Conservation (phyloP, 192 early-diverging fungal genomes). For the Martensiomyces pterosporus region DNA sequence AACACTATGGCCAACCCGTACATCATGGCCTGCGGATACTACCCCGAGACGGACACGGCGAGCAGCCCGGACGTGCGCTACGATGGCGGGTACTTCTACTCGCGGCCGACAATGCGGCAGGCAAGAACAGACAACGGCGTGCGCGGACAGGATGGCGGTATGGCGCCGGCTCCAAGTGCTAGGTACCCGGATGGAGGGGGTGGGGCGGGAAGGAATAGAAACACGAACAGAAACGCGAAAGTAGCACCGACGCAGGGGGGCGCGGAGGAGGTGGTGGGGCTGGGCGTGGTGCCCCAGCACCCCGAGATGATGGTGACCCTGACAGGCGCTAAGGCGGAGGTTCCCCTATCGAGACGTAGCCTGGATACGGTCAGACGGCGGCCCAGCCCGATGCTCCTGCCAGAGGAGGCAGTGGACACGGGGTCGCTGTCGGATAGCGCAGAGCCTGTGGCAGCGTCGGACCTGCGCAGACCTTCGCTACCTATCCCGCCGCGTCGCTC, state of each 20-base stretch:
- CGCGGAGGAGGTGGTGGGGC: slow-evolving; percentile 37
- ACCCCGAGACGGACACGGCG: slow-evolving; percentile 38
- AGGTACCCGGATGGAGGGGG: slow-evolving; percentile 14
- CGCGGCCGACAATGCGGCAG: slow-evolving; percentile 16
- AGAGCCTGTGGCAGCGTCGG: neutral
- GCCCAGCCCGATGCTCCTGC: slow-evolving; percentile 15
- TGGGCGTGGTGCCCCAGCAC: slow-evolving; percentile 40
- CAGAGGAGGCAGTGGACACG: slow-evolving; percentile 21
- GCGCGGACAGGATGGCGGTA: slow-evolving; percentile 1
- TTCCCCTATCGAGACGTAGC: slow-evolving; percentile 9
- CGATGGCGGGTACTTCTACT: slow-evolving; percentile 28
- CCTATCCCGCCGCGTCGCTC: slow-evolving; percentile 32
- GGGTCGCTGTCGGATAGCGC: slow-evolving; percentile 40
- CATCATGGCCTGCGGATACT: slow-evolving; percentile 43
- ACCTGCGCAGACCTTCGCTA: slow-evolving; percentile 12
- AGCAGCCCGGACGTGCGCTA: slow-evolving; percentile 33
- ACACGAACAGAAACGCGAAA: slow-evolving; percentile 34
- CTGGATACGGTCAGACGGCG: slow-evolving; percentile 11
- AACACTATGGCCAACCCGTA: slow-evolving; percentile 45
- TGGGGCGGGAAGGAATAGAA: slow-evolving; percentile 14
- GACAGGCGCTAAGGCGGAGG: neutral
- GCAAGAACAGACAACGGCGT: slow-evolving; percentile 5
- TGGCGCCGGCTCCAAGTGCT: slow-evolving; percentile 15
- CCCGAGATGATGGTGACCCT: slow-evolving; percentile 23
- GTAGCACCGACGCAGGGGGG: slow-evolving; percentile 36